These are phyloP conservation scores for Prosopis cineraria DNA, from an alignment of 306 rosid species.

Conservation along the genomic window DNA sequence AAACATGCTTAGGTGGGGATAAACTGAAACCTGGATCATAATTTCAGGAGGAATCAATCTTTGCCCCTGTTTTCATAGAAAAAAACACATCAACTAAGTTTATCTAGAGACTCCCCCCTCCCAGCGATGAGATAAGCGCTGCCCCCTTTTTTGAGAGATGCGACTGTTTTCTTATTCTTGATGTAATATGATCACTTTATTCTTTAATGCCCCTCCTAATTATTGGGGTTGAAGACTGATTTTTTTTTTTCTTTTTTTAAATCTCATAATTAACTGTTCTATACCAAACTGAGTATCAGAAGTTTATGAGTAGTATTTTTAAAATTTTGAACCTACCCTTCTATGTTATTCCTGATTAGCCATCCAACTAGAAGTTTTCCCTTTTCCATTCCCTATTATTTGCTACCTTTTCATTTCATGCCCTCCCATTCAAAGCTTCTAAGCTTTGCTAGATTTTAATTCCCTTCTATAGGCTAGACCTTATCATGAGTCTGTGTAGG, in stretches of 20 bases:
- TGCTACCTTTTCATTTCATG: neutral
- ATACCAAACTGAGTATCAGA: neutral
- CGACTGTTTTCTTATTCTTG: neutral
- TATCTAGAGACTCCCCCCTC: neutral
- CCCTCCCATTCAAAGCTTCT: neutral
- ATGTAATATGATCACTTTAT: neutral
- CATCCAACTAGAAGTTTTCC: neutral
- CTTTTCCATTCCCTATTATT: neutral
- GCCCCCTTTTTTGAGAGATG: neutral
- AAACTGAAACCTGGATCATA: neutral
- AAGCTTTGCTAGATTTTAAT: neutral
- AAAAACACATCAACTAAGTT: neutral
- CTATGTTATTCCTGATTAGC: neutral
- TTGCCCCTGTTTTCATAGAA: neutral
- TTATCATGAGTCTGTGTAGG: neutral
- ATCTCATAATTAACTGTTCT: neutral
- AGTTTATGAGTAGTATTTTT: neutral
- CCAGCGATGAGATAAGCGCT: neutral
- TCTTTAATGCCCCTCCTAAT: neutral
- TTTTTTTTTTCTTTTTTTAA: neutral
- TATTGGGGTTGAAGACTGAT: neutral
- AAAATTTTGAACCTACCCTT: neutral
- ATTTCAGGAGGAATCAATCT: neutral
- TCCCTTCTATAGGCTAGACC: neutral
- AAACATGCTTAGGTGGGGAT: neutral